phyloP scores from a whole-genome alignment of 257 asterid species.

The Verbascum thapsus region DNA sequence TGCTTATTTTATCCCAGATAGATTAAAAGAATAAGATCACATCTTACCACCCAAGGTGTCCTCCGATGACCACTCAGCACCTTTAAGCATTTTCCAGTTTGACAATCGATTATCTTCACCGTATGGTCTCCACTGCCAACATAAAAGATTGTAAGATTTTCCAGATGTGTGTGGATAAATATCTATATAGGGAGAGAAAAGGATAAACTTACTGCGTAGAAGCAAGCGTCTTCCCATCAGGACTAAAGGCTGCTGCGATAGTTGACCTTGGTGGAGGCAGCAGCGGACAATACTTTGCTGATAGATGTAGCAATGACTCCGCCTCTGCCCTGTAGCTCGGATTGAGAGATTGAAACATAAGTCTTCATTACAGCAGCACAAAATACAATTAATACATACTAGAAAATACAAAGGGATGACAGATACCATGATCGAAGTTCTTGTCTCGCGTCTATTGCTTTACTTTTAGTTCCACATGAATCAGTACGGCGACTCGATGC shows the following conservation, averaged over 20 bases:
- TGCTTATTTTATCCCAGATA: neutral
- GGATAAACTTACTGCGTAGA: conserved; percentile 77
- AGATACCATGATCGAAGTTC: conserved; percentile 88
- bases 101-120: conserved; percentile 89
- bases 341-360: conserved; percentile 14
- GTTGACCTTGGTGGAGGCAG: conserved; percentile 97
- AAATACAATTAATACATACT: conserved; percentile 4
- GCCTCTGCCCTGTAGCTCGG: conserved; percentile 80
- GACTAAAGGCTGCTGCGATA: conserved; percentile 96
- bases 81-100: conserved; percentile 88
- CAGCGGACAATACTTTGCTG: conserved; percentile 85
- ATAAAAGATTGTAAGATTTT: conserved; percentile 8
- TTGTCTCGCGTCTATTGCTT: conserved; percentile 70
- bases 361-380: neutral
- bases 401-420: conserved; percentile 4
- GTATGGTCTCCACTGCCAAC: conserved; percentile 94
- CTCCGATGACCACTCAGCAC: conserved; percentile 97
- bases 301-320: conserved; percentile 73
- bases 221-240: conserved; percentile 93
- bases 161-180: neutral
- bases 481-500: conserved; percentile 44
- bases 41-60: conserved; percentile 99
- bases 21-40: conserved; percentile 27
- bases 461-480: conserved; percentile 49
- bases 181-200: neutral